phyloP scores from a whole-genome alignment of 2,329 filamentous ascomycete species.

The Calonectria pseudoreteaudii region DNA sequence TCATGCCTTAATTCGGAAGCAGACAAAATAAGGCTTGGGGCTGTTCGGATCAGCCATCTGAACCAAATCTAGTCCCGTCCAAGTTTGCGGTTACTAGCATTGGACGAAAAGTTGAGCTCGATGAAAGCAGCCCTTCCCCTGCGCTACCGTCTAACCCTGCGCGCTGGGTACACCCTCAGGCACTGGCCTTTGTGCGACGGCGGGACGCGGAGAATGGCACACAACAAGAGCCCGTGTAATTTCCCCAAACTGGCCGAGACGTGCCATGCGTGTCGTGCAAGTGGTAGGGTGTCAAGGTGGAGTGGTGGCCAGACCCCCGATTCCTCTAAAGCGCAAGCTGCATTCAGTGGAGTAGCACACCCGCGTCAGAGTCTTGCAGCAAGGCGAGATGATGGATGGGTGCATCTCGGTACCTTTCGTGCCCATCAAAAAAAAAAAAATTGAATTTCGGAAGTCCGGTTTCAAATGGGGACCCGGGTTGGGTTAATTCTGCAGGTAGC shows the following conservation, averaged over 20 bases:
- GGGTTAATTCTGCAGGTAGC: slow-evolving; percentile 2
- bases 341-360: slow-evolving; percentile 15
- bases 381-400: slow-evolving; percentile 12
- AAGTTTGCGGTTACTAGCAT: not conserved
- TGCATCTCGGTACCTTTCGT: slow-evolving; percentile 10
- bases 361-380: slow-evolving; percentile 17
- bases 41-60: not conserved
- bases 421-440: not conserved
- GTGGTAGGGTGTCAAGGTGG: slow-evolving; percentile 11
- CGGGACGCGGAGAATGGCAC: not conserved
- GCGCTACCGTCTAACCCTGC: not conserved
- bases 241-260: slow-evolving; percentile 13
- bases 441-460: slow-evolving; percentile 3
- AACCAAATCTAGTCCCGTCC: not conserved
- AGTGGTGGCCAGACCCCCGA: not conserved
- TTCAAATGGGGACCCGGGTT: slow-evolving; percentile 1
- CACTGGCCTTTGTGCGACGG: not conserved
- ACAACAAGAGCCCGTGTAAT: slow-evolving; percentile 2
- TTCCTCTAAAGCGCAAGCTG: slow-evolving; percentile 5
- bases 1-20: not conserved
- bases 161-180: not conserved
- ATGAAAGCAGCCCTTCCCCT: not conserved
- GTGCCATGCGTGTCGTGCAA: slow-evolving; percentile 13
- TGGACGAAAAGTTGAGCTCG: not conserved
- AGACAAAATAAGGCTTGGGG: not conserved